Conservation (phyloP, 257 asterid species). For the Solanum acaule region DNA sequence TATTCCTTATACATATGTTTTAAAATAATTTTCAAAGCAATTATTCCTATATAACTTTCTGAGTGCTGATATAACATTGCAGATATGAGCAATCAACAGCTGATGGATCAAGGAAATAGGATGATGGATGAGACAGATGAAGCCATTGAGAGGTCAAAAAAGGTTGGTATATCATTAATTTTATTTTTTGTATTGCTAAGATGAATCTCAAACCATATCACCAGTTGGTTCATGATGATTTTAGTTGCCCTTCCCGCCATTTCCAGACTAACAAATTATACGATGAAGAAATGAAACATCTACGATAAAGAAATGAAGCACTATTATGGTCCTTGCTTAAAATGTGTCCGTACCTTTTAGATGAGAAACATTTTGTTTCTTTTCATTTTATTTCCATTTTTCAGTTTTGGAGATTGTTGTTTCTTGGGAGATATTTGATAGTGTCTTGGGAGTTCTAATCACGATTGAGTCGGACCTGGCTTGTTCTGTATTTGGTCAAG, state of each 20-base stretch:
- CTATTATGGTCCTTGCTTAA: not conserved
- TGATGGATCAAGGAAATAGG: conserved; percentile 68
- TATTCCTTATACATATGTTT: not conserved
- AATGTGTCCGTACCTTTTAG: not conserved
- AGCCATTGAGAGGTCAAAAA: conserved; percentile 78
- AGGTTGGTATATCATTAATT: conserved; percentile 30
- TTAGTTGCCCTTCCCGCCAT: not conserved
- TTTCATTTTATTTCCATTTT: not conserved
- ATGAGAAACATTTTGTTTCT: not conserved
- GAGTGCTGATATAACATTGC: conserved; percentile 18
- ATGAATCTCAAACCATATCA: not conserved
- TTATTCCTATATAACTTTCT: conserved; percentile 11
- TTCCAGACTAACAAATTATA: not conserved
- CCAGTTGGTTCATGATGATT: not conserved
- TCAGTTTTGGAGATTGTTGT: not conserved
- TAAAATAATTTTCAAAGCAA: not conserved
- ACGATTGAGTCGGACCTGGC: not conserved
- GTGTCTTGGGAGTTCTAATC: not conserved
- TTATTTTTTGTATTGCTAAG: not conserved
- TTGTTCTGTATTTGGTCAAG: not conserved
- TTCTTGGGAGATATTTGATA: not conserved
- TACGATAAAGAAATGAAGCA: not conserved
- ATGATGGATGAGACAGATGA: conserved; percentile 97
- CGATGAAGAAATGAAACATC: not conserved
- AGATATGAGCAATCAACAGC: conserved; percentile 93